Percentiles rank a stretch among this genome's conserved stretches.
Conservation (phyloP, 352 stramenopile genomes). For the Phytophthora boehmeriae region DNA sequence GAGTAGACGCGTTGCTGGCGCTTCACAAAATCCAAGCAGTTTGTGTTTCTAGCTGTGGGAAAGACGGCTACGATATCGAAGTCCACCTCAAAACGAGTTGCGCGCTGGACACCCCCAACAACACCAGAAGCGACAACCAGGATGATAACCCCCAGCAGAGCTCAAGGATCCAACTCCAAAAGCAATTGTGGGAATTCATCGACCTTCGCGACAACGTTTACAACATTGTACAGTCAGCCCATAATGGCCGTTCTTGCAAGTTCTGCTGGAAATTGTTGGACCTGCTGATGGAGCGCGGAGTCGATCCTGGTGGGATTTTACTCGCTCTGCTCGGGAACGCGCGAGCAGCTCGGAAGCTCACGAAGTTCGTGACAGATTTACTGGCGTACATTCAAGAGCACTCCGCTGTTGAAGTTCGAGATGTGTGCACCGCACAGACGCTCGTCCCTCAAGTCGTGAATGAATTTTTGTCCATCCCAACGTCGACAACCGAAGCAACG, state of each 20-base stretch:
- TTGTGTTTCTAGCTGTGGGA: no score
- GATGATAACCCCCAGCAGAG: neutral
- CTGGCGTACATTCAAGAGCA: neutral
- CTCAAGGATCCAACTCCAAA: slow-evolving; percentile 5
- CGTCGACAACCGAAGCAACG: neutral
- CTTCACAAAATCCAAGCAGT: no score
- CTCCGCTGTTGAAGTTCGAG: neutral
- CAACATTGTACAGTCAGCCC: slow-evolving; percentile 16
- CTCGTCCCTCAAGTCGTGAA: slow-evolving; percentile 13
- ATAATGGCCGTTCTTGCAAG: slow-evolving; percentile 13
- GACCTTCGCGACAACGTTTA: slow-evolving; percentile 25
- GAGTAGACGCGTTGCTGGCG: no score
- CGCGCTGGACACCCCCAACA: no score
- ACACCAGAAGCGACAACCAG: no score
- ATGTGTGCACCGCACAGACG: slow-evolving; percentile 16
- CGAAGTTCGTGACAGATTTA: slow-evolving; percentile 15
- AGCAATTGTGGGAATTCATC: slow-evolving; percentile 13
- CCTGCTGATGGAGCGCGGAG: neutral
- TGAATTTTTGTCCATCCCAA: slow-evolving; percentile 13
- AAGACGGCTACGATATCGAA: no score
- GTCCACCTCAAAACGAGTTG: no score
- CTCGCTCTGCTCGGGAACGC: slow-evolving; percentile 8
- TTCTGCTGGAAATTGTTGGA: slow-evolving; percentile 13
- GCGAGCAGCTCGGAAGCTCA: slow-evolving; percentile 7
- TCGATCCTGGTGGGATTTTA: slow-evolving; percentile 8